Percentiles rank a stretch among this genome's conserved stretches.
Conservation (phyloP, 805 yeast species). For the Cyberlindnera mississippiensis region DNA sequence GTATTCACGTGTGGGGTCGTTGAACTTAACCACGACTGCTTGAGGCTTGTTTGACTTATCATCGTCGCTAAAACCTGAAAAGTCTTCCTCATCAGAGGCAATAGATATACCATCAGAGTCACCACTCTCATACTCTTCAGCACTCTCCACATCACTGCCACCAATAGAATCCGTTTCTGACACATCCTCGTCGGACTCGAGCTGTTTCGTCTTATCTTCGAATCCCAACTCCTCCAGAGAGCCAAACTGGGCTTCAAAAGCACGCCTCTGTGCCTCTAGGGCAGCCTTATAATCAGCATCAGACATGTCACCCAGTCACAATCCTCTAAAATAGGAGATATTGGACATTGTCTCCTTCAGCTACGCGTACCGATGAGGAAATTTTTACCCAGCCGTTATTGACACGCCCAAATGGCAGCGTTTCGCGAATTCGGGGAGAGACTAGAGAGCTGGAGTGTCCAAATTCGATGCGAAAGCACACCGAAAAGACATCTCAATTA, state of each 20-base stretch:
- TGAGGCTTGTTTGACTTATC: conserved; percentile 2
- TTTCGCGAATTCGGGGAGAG: background rate
- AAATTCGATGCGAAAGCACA: too few relatives aligned
- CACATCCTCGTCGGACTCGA: conserved; percentile 13
- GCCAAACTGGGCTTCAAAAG: conserved; percentile 65
- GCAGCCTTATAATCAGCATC: conserved; percentile 14
- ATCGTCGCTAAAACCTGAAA: conserved; percentile 6
- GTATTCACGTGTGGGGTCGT: conserved; percentile 31
- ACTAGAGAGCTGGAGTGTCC: background rate
- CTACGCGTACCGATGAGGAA: background rate
- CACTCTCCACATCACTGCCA: background rate
- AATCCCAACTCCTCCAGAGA: conserved; percentile 50
- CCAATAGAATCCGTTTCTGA: background rate
- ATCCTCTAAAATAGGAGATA: too few relatives aligned
- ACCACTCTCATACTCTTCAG: conserved; percentile 18
- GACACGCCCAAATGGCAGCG: conserved; percentile 1
- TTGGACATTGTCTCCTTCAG: too few relatives aligned
- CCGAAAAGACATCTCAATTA: too few relatives aligned
- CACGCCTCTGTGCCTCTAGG: conserved; percentile 50
- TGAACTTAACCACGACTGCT: conserved; percentile 36
- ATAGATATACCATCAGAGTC: conserved; percentile 22
- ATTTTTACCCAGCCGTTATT: background rate
- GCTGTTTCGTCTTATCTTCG: conserved; percentile 39
- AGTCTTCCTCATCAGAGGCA: conserved; percentile 22
- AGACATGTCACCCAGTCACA: background rate